Evolutionary conservation across 140 eudicot genomes (phyloP), one percentile per base, ranked within the genome.

Genomic region (Cichorium intybus): DNA sequence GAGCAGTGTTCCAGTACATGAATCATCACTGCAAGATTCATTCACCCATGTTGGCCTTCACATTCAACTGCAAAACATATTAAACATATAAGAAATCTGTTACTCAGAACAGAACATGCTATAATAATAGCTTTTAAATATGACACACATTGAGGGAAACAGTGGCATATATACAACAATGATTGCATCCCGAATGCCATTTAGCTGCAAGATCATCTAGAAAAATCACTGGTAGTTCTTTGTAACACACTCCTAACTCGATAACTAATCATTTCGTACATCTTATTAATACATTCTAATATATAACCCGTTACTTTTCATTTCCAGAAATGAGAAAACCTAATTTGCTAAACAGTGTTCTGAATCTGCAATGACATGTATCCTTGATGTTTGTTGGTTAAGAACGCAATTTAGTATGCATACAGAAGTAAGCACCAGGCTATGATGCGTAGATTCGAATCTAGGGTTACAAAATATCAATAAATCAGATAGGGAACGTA

Each of bases 401-500:
- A 45, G 7, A 62, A 55, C 5, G 7, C 10, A 7, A n/a, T 56
- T 29, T 9, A 14, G 24, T n/a, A 16, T n/a, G 18, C n/a, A 28
- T 56, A 56, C 46, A 29, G 14, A 56, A 24, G 31, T 27, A 28
- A 6, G 41, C 62, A 28, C 24, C 43, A 56, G 16, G 18, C 10
- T 56, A 56, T 29, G 3, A 49, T 23, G 37, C 10, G 23, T 2
- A 51, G 10, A 39, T 35, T 46, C 58, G 21, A 34, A 75, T 75
- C 75, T 74, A 75, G 79, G 79, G 75, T 75, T 75, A 24, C 39
- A 37, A 74, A 21, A 47, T 0, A 64, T 26, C 47, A 22, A 57
- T 46, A 23, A 14, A 67, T 58, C 10, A 66, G 46, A 71, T 60
- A 7, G 35, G 2, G 4, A 26, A 26, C 18, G 16, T 8, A 43